phyloP scores from a whole-genome alignment of 2,329 filamentous ascomycete species.

The Leptographium flavum region DNA sequence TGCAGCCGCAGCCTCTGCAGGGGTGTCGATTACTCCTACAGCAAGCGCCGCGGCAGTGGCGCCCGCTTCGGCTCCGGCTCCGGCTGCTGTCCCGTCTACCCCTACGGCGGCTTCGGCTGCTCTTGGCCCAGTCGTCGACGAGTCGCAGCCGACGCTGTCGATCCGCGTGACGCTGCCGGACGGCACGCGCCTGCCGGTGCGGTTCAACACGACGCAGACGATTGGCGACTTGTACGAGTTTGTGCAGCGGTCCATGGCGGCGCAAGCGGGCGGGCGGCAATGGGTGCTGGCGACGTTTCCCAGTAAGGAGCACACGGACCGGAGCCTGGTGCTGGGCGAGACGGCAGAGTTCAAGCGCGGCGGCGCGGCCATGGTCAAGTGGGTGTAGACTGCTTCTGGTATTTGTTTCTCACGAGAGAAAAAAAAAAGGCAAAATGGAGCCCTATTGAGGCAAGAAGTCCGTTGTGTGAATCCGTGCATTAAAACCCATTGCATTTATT shows the following conservation, averaged over 20 bases:
- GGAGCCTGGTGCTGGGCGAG: conserved; percentile 41
- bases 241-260: conserved; percentile 48
- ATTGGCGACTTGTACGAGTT: conserved; percentile 67
- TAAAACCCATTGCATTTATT: no score
- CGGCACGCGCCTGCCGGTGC: conserved; percentile 60
- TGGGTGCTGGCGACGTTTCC: conserved; percentile 77
- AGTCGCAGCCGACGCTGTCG: conserved; percentile 51
- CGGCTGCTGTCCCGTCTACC: conserved; percentile 8
- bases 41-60: conserved; percentile 12
- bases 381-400: conserved; percentile 20
- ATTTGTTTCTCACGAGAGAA: no score
- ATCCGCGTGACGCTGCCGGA: conserved; percentile 69
- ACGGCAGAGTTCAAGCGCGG: conserved; percentile 52
- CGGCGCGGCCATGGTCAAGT: conserved; percentile 51
- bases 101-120: conserved; percentile 13
- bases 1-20: conserved; percentile 18
- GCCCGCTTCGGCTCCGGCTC: conserved; percentile 13
- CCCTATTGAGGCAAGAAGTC: no score
- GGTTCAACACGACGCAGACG: conserved; percentile 70
- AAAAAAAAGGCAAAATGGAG: background rate
- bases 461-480: no score
- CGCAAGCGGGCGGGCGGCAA: conserved; percentile 33
- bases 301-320: conserved; percentile 64
- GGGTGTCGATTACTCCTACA: conserved; percentile 19
- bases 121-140: conserved; percentile 35